A percentile compares a stretch with the other conserved stretches of the same genome.
Evolutionary conservation across 225 moss, liverwort and hornwort species (phyloP).

Genomic region (Neckera pumila): DNA sequence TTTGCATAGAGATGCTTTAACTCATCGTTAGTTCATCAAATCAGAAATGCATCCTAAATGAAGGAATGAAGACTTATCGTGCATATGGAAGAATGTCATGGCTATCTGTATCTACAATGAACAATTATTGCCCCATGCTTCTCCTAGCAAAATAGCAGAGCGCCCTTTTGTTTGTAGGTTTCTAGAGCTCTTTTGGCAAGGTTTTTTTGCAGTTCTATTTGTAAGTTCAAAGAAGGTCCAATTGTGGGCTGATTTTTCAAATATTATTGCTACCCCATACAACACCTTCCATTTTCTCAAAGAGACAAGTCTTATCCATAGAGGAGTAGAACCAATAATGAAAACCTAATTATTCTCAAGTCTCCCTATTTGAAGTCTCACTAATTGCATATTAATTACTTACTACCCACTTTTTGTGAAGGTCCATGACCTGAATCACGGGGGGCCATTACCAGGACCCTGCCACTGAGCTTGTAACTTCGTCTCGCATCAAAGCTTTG

Average conservation of each 20-base stretch:
- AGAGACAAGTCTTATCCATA: background rate
- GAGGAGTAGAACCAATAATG: too few species aligned
- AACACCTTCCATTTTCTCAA: background rate
- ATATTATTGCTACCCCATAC: rapidly evolving
- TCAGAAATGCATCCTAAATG: background rate
- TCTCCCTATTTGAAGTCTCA: too few species aligned
- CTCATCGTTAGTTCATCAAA: background rate
- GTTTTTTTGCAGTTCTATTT: background rate
- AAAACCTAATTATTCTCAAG: background rate
- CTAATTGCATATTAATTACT: too few species aligned
- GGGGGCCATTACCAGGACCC: too few species aligned
- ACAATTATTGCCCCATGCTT: background rate
- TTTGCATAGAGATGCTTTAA: background rate
- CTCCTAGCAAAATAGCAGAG: background rate
- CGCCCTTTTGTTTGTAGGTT: background rate
- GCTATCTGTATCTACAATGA: background rate
- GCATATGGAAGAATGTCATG: background rate
- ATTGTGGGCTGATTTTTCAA: background rate
- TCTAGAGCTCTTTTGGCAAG: background rate
- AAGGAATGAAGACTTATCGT: background rate
- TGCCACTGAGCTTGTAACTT: background rate
- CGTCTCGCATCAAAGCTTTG: background rate
- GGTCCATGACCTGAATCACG: background rate
- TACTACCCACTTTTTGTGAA: too few species aligned
- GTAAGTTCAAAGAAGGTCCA: background rate